Evolutionary conservation across 2,329 filamentous ascomycete species (phyloP).

Genomic region (Pseudogymnoascus sp.): DNA sequence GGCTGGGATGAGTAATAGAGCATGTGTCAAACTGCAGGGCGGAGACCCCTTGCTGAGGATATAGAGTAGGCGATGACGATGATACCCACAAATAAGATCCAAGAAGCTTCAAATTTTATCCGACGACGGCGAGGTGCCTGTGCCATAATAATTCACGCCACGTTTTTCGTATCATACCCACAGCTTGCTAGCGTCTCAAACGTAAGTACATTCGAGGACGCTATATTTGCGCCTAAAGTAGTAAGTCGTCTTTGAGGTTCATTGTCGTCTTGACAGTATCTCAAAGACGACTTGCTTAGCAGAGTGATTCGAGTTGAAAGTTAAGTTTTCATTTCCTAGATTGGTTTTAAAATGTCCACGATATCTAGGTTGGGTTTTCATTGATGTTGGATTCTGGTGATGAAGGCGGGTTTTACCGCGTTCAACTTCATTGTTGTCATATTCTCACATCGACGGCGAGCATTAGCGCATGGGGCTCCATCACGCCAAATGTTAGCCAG

Average conservation of each 20-base stretch:
- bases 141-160: constrained; percentile 4
- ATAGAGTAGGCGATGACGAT: constrained; percentile 1
- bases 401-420: not conserved
- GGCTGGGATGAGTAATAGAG: constrained; percentile 19
- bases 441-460: not conserved
- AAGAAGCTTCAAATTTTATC: not conserved
- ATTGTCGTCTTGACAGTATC: not conserved
- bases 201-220: not conserved
- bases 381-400: not conserved
- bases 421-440: not conserved
- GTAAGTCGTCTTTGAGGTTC: not conserved
- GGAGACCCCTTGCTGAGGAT: not conserved
- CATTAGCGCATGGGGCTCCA: not conserved
- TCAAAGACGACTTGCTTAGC: no score
- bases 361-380: not conserved
- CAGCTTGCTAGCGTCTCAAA: not conserved
- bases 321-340: not conserved
- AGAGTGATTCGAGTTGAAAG: not conserved
- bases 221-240: not conserved
- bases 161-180: not conserved
- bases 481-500: not conserved
- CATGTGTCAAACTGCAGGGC: not conserved
- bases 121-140: not conserved
- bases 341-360: not conserved
- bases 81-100: constrained; percentile 6